phyloP scores from a whole-genome alignment of 495 filamentous ascomycete species.

The Glutinoglossum americanum region DNA sequence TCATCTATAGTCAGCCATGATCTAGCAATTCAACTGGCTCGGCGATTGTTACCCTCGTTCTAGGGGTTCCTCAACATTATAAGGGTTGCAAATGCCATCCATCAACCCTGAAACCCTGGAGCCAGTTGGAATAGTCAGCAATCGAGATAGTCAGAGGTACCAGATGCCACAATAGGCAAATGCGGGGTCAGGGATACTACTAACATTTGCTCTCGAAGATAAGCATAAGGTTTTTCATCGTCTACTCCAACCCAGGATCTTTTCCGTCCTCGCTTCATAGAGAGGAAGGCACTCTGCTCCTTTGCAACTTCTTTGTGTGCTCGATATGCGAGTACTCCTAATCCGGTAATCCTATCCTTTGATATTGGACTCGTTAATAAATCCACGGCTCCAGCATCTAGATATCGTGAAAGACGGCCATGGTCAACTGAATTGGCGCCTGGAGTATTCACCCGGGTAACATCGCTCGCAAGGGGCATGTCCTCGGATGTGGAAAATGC shows the following conservation, averaged over 20 bases:
- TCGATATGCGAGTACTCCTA: slow-evolving; percentile 67
- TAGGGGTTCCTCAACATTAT: slow-evolving; percentile 31
- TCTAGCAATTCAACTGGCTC: neutral
- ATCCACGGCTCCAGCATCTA: slow-evolving; percentile 73
- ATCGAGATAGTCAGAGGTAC: too few species aligned
- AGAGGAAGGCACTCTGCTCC: slow-evolving; percentile 44
- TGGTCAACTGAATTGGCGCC: slow-evolving; percentile 10
- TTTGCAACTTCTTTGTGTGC: slow-evolving; percentile 46
- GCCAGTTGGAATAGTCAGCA: slow-evolving; percentile 8
- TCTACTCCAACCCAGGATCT: slow-evolving; percentile 84
- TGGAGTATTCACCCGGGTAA: slow-evolving; percentile 4
- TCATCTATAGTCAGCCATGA: neutral
- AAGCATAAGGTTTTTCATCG: slow-evolving; percentile 70
- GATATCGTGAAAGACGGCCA: slow-evolving; percentile 31
- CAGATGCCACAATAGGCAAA: too few species aligned
- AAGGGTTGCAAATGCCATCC: slow-evolving; percentile 69
- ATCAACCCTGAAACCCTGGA: slow-evolving; percentile 74
- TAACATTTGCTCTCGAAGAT: slow-evolving; percentile 61
- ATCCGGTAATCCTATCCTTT: slow-evolving; percentile 40
- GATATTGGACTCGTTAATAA: slow-evolving; percentile 60
- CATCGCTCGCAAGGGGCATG: slow-evolving; percentile 12
- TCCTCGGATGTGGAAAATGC: slow-evolving; percentile 3
- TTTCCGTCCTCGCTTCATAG: slow-evolving; percentile 48
- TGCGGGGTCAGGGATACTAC: too few species aligned
- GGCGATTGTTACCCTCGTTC: slow-evolving; percentile 20